A percentile compares a stretch with the other conserved stretches of the same genome.
Evolutionary conservation across 352 stramenopile species (phyloP).

Genomic region (Globisporangium middletonii): DNA sequence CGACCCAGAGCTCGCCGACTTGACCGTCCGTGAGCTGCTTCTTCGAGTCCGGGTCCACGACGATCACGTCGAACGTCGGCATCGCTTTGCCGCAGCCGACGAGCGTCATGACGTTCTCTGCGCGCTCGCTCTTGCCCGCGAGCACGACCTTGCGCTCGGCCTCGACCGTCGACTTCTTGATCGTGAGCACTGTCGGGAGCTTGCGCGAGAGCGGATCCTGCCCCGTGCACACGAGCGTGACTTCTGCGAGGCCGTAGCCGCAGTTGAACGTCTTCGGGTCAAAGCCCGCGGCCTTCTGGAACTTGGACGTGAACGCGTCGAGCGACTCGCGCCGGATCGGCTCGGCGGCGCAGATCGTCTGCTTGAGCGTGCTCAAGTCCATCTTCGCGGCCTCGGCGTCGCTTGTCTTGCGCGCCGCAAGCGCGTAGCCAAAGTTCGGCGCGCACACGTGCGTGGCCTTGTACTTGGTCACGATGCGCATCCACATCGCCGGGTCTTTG

Average conservation of each 20-base stretch:
- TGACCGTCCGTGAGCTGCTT: conserved; percentile 38
- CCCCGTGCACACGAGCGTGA: conserved; percentile 75
- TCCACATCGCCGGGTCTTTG: conserved; percentile 79
- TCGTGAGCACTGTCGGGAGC: conserved; percentile 48
- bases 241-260: conserved; percentile 74
- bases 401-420: conserved; percentile 68
- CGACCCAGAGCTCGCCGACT: conserved; percentile 92
- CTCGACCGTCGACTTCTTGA: conserved; percentile 65
- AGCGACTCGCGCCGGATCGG: conserved; percentile 75
- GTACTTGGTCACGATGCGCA: conserved; percentile 69
- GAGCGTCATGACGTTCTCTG: conserved; percentile 44
- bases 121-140: conserved; percentile 20
- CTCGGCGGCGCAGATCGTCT: conserved; percentile 76
- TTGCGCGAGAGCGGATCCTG: conserved; percentile 48
- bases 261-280: conserved; percentile 75
- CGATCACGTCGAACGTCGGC: conserved; percentile 59
- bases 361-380: conserved; percentile 61
- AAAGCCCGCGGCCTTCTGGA: conserved; percentile 42
- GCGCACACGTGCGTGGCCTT: conserved; percentile 72
- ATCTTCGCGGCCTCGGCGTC: conserved; percentile 51
- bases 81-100: conserved; percentile 80
- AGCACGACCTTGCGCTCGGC: conserved; percentile 38
- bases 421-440: conserved; percentile 76
- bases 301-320: conserved; percentile 68
- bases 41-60: conserved; percentile 64